phyloP scores from a whole-genome alignment of 2,329 filamentous ascomycete species.

The Epichloe scottii region DNA sequence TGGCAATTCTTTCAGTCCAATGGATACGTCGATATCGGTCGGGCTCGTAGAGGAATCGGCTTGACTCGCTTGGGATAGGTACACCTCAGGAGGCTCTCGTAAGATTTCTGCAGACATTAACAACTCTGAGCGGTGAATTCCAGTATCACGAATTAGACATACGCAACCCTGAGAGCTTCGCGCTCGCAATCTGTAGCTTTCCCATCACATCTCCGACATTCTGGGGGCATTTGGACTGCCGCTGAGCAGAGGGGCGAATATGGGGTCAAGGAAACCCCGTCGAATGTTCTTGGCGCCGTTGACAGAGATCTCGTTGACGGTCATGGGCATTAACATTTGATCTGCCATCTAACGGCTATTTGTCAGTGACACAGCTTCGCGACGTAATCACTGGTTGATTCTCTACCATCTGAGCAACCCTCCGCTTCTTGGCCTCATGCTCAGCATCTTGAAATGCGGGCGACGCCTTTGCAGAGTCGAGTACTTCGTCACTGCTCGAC shows the following conservation, averaged over 20 bases:
- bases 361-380: conserved; percentile 4
- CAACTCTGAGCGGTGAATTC: conserved; percentile 8
- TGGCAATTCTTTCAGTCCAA: conserved; percentile 71
- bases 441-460: conserved; percentile 23
- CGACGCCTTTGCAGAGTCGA: conserved; percentile 26
- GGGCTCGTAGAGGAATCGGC: conserved; percentile 56
- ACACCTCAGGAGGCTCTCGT: conserved; percentile 69
- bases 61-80: conserved; percentile 62
- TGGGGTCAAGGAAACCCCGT: conserved; percentile 65
- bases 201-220: conserved; percentile 70
- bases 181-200: conserved; percentile 56
- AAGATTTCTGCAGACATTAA: conserved; percentile 57
- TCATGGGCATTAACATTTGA: conserved; percentile 78
- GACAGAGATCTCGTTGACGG: conserved; percentile 74
- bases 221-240: conserved; percentile 52
- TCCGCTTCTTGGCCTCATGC: conserved; percentile 27
- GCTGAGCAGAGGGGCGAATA: conserved; percentile 67
- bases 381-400: too few relatives aligned
- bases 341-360: conserved; percentile 33
- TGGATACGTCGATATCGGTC: conserved; percentile 71
- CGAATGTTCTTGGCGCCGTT: conserved; percentile 78
- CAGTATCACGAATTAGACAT: conserved; percentile 16
- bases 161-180: conserved; percentile 74
- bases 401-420: conserved; percentile 25
- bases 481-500: conserved; percentile 24